Conservation (phyloP, 2,329 filamentous ascomycete genomes). For the Clonostachys solani region DNA sequence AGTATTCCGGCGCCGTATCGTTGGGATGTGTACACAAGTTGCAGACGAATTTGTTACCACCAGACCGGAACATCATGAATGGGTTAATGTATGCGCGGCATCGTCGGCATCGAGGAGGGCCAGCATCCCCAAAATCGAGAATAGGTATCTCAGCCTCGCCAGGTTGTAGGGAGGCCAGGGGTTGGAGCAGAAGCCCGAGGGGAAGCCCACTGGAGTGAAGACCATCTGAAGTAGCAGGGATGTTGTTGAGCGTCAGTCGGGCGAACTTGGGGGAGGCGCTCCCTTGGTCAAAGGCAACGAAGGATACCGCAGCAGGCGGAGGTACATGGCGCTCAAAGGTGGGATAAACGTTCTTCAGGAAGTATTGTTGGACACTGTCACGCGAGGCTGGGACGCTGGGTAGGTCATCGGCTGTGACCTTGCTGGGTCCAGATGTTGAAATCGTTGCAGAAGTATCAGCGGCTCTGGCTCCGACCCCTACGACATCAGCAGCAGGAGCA, state of each 20-base stretch:
- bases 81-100: constrained; percentile 98
- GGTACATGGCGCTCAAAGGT: constrained; percentile 94
- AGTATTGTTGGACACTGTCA: constrained; percentile 79
- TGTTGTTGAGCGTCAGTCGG: constrained; percentile 87
- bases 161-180: constrained; percentile 74
- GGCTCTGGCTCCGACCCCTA: constrained; percentile 12
- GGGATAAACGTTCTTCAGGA: constrained; percentile 82
- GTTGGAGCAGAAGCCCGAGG: constrained; percentile 83
- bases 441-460: constrained; percentile 23
- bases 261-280: constrained; percentile 95
- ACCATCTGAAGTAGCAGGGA: constrained; percentile 78
- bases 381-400: constrained; percentile 85
- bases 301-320: constrained; percentile 82
- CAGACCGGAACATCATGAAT: constrained; percentile 95
- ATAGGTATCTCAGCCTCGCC: constrained; percentile 88
- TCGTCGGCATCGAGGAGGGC: constrained; percentile 85
- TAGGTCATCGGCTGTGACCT: constrained; percentile 87
- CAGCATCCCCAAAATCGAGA: constrained; percentile 87
- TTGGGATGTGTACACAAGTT: constrained; percentile 98
- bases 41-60: constrained; percentile 95
- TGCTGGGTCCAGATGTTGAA: constrained; percentile 22
- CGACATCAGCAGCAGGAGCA: neutral
- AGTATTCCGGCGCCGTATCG: constrained; percentile 89
- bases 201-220: constrained; percentile 78
- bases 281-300: constrained; percentile 92